Evolutionary conservation across 2,329 filamentous ascomycete species (phyloP), one percentile per base, ranked within the genome.

Genomic region (Stachybotrys chlorohalonatus): DNA sequence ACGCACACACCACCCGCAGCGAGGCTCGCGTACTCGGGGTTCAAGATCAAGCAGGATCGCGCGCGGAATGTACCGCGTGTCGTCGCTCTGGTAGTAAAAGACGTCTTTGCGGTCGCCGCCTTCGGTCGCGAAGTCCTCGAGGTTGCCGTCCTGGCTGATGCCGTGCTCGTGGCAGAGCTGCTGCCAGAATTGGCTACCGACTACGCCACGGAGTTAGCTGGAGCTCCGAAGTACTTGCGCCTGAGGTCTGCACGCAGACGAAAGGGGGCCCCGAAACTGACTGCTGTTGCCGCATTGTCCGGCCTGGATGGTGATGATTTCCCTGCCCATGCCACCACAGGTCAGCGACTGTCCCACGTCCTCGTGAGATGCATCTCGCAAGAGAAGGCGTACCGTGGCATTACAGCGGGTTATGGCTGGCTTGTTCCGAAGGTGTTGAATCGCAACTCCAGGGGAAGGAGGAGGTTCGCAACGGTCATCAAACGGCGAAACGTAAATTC

Each of bases 261-360:
- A 47, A 2, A n/a, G 16, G 46, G 46, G 6, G 2, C 56, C 51
- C 48, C 57, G 59, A 60, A 58, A 88, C 89, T 79, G 70, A 96
- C 92, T 93, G 84, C 92, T 96, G 77, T 97, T 97, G 82, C 93
- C 94, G 81, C 94, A 97, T 75, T 97, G 94, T 82, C 94, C 94
- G 61, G 95, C 93, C 76, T 99, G 94, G 66, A 99, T 88, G 59
- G 95, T 99, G 74, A 99, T 99, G 67, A 99, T 99, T 83, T 99
- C 94, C 75, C 94, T 96, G 64, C 1, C 32, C 30, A n/a, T 49
- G 16, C 36, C 55, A 46, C 13, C 9, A 2, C 36, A 42, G 36
- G 36, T 42, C 36, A 42, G 13, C 36, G 24, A 24, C 36, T 9
- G 36, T 13, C 13, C 36, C 13, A 2, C 13, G 36, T 9, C 36